phyloP scores from a whole-genome alignment of 225 moss, liverwort and hornwort genomes.

The Pseudisothecium myosuroides region DNA sequence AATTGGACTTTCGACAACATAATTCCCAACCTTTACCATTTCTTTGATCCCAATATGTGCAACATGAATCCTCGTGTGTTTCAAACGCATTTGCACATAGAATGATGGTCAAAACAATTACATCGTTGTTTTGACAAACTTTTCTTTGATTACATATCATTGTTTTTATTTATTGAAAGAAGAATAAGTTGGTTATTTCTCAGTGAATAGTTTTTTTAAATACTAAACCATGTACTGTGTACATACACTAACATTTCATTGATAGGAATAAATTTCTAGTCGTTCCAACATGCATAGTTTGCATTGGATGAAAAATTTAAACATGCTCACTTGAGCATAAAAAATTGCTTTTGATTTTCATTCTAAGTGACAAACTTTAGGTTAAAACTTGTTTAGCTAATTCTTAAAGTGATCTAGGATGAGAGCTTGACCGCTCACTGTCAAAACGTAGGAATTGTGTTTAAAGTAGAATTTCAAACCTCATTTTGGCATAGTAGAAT shows the following conservation, averaged over 20 bases:
- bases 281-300: background rate
- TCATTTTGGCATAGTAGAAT: too few relatives aligned
- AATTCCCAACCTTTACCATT: too few relatives aligned
- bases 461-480: too few relatives aligned
- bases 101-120: background rate
- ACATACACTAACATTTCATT: too few relatives aligned
- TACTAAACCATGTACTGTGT: too few relatives aligned
- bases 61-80: background rate
- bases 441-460: too few relatives aligned
- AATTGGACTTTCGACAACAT: background rate
- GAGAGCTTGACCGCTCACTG: too few relatives aligned
- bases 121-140: too few relatives aligned
- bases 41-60: background rate
- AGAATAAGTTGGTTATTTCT: too few relatives aligned
- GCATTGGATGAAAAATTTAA: background rate
- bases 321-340: background rate
- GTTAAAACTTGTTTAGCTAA: fast-evolving
- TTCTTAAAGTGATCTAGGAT: too few relatives aligned
- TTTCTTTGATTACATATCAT: background rate
- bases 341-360: too few relatives aligned
- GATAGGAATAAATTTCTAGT: too few relatives aligned
- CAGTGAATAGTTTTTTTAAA: background rate
- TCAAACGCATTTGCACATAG: background rate
- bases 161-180: background rate
- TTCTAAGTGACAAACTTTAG: background rate